Conservation (phyloP, 192 early-diverging fungal genomes). For the Coemansia sp. region DNA sequence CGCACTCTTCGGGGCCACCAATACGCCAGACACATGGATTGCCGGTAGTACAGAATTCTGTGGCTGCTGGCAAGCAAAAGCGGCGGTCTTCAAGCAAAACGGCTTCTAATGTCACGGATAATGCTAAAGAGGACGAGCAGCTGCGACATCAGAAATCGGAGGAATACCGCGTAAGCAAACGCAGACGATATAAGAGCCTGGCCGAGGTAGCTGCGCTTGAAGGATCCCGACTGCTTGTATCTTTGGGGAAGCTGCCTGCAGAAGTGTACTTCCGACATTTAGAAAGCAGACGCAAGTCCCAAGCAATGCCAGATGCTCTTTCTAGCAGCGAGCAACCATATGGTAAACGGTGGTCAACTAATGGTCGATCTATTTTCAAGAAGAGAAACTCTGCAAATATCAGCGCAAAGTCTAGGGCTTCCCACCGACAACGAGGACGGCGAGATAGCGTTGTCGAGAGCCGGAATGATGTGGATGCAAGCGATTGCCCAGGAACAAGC, state of each 20-base stretch:
- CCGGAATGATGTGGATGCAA: neutral
- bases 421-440: too few relatives aligned
- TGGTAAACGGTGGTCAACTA: conserved; percentile 21
- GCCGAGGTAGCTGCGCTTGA: conserved; percentile 39
- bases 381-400: too few relatives aligned
- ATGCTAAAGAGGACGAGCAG: too few relatives aligned
- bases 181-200: conserved; percentile 42
- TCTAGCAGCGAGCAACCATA: neutral
- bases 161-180: conserved; percentile 3
- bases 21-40: too few relatives aligned
- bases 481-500: too few relatives aligned
- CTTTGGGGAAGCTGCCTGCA: conserved; percentile 21
- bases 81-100: too few relatives aligned
- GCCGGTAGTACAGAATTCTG: too few relatives aligned
- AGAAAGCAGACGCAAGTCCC: conserved; percentile 15
- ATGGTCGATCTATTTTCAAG: neutral
- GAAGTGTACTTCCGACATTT: conserved; percentile 20
- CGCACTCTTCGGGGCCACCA: too few relatives aligned
- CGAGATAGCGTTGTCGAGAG: neutral
- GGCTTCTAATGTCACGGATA: too few relatives aligned
- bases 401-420: too few relatives aligned
- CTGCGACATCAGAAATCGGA: neutral
- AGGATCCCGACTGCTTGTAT: conserved; percentile 42
- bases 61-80: too few relatives aligned
- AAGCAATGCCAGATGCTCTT: neutral